These are phyloP conservation scores for Parietaria judaica DNA, from an alignment of 306 rosid species.

Conservation along the genomic window DNA sequence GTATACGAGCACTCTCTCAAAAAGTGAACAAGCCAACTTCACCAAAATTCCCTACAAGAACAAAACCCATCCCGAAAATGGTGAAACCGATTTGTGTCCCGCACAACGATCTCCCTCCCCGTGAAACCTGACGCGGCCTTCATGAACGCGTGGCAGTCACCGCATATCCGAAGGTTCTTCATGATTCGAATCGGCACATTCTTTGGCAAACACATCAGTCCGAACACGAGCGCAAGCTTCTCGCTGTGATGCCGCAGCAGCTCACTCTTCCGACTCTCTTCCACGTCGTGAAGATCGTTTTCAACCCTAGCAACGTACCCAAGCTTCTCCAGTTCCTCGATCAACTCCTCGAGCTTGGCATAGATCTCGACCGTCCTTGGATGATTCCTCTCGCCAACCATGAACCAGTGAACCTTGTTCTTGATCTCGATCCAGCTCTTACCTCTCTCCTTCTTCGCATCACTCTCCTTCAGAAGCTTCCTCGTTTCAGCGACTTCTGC, in stretches of 20 bases:
- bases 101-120: slow-evolving; percentile 56
- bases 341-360: slow-evolving; percentile 44
- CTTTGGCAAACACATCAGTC: slow-evolving; percentile 61
- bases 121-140: slow-evolving; percentile 45
- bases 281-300: slow-evolving; percentile 61
- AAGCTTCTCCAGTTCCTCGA: slow-evolving; percentile 50
- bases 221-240: slow-evolving; percentile 72
- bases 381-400: slow-evolving; percentile 70
- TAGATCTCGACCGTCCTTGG: slow-evolving; percentile 46
- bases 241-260: slow-evolving; percentile 78
- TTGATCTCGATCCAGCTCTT: slow-evolving; percentile 83
- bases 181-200: slow-evolving; percentile 66
- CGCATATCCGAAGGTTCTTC: slow-evolving; percentile 91
- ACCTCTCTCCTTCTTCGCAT: slow-evolving; percentile 66
- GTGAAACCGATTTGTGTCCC: slow-evolving; percentile 74
- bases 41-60: slow-evolving; percentile 77
- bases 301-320: slow-evolving; percentile 47
- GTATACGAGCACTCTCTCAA: too few relatives aligned
- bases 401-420: slow-evolving; percentile 58
- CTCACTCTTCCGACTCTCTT: slow-evolving; percentile 53
- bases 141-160: slow-evolving; percentile 83
- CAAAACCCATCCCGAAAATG: slow-evolving; percentile 55
- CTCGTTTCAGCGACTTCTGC: slow-evolving; percentile 71
- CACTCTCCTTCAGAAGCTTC: slow-evolving; percentile 57
- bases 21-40: slow-evolving; percentile 2